These are phyloP conservation scores for Leccinum fallax DNA, from an alignment of 1,284 basidiomycete genomes.

Conservation along the genomic window DNA sequence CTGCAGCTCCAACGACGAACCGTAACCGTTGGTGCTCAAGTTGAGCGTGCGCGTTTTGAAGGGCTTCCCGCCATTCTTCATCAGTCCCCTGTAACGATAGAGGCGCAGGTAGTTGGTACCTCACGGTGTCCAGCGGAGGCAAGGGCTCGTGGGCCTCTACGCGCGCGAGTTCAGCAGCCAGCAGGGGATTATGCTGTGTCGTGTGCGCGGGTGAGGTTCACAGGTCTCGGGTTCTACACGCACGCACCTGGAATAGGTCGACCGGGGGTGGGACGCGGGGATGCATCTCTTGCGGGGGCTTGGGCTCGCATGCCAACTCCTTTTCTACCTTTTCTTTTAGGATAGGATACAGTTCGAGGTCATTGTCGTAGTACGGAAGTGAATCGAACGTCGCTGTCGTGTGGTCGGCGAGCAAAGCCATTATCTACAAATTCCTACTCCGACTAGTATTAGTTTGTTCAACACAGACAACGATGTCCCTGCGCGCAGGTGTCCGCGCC, in stretches of 20 bases:
- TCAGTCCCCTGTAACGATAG: slow-evolving; percentile 63
- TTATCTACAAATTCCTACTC: slow-evolving; percentile 31
- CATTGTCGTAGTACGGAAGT: slow-evolving; percentile 93
- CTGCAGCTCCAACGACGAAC: slow-evolving; percentile 44
- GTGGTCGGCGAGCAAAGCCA: slow-evolving; percentile 20
- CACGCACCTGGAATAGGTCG: slow-evolving; percentile 55
- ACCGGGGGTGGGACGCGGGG: slow-evolving; percentile 71
- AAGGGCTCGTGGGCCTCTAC: slow-evolving; percentile 73
- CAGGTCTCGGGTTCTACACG: not conserved
- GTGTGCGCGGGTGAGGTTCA: slow-evolving; percentile 12
- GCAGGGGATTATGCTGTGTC: slow-evolving; percentile 60
- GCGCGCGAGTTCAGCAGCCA: slow-evolving; percentile 73
- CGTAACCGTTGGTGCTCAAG: slow-evolving; percentile 89
- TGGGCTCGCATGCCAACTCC: slow-evolving; percentile 70
- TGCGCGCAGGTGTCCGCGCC: slow-evolving; percentile 50
- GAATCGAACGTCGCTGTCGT: slow-evolving; percentile 67
- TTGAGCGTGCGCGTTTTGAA: slow-evolving; percentile 83
- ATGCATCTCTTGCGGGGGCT: slow-evolving; percentile 57
- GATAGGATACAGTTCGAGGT: slow-evolving; percentile 77
- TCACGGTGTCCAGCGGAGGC: slow-evolving; percentile 73
- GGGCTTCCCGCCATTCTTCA: slow-evolving; percentile 78
- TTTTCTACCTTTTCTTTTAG: slow-evolving; percentile 73
- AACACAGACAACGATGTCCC: slow-evolving; percentile 39
- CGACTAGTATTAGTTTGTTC: slow-evolving; percentile 24
- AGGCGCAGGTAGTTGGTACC: slow-evolving; percentile 82